phyloP scores from a whole-genome alignment of 1,284 basidiomycete species.

The Ustanciosporium gigantosporum region DNA sequence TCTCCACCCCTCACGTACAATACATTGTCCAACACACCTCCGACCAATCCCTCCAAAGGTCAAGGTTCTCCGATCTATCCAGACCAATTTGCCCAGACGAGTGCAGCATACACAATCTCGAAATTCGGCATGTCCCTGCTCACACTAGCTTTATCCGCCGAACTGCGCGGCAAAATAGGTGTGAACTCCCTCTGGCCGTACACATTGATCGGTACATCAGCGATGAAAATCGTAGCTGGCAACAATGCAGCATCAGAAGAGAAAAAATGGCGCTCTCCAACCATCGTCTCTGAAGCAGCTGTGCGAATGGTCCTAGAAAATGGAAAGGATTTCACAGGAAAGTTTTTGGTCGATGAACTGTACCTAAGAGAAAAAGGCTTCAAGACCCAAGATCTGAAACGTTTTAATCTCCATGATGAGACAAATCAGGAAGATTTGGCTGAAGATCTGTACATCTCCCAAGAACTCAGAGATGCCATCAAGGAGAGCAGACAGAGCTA shows the following conservation, averaged over 20 bases:
- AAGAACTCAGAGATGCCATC: constrained; percentile 47
- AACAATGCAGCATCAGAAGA: constrained; percentile 42
- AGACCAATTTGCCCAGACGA: constrained; percentile 26
- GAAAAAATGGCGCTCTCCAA: constrained; percentile 38
- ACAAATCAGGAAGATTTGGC: constrained; percentile 38
- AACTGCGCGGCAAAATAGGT: constrained; percentile 39
- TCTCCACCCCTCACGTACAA: constrained; percentile 48
- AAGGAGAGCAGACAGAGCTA: constrained; percentile 3
- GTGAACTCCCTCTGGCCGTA: constrained; percentile 54
- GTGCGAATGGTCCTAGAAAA: constrained; percentile 48
- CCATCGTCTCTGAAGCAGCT: constrained; percentile 55
- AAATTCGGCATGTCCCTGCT: constrained; percentile 58
- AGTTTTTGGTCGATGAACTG: constrained; percentile 57
- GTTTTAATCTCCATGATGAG: constrained; percentile 19
- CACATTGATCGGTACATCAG: constrained; percentile 49
- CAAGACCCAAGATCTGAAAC: constrained; percentile 17
- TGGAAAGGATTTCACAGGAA: constrained; percentile 13
- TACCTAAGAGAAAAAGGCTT: constrained; percentile 49
- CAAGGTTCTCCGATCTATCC: constrained; percentile 38
- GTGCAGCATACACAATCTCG: constrained; percentile 52
- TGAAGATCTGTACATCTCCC: constrained; percentile 56
- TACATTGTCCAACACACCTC: constrained; percentile 39
- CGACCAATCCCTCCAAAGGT: constrained; percentile 4
- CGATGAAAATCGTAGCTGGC: constrained; percentile 53
- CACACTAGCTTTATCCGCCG: constrained; percentile 53